Evolutionary conservation across 169 alveolate species (phyloP).

Genomic region (Babesia ovata): DNA sequence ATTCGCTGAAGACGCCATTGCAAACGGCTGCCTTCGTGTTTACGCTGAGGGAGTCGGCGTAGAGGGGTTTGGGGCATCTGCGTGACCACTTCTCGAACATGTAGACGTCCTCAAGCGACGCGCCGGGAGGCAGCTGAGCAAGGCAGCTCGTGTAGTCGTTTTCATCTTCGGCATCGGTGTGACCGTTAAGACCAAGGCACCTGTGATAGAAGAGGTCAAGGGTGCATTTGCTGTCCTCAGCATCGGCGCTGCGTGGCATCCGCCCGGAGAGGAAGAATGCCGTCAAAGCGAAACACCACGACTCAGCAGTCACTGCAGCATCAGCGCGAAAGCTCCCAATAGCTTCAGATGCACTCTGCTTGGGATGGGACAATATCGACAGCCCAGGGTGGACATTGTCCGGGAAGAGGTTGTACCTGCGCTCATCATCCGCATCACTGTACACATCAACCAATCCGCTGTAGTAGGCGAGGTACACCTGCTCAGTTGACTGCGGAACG

Average conservation of each 20-base stretch:
- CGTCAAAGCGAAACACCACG: slow-evolving; percentile 33
- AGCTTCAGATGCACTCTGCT: neutral
- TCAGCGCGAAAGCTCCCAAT: neutral
- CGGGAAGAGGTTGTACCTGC: neutral
- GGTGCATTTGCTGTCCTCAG: neutral
- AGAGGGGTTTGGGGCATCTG: slow-evolving; percentile 57
- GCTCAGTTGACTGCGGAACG: slow-evolving; percentile 7
- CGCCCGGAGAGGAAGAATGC: slow-evolving; percentile 8
- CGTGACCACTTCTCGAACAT: slow-evolving; percentile 61
- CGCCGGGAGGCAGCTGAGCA: neutral
- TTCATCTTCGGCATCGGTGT: neutral
- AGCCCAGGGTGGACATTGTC: slow-evolving; percentile 42
- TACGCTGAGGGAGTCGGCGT: slow-evolving; percentile 8
- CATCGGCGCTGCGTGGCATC: neutral
- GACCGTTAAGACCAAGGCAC: slow-evolving; percentile 40
- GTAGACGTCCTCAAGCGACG: slow-evolving; percentile 43
- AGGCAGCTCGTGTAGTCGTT: slow-evolving; percentile 1
- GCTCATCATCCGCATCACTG: neutral
- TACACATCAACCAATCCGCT: neutral
- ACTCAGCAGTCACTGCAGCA: neutral
- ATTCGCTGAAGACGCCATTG: neutral
- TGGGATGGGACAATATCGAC: slow-evolving; percentile 13
- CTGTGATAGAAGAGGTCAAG: slow-evolving; percentile 31
- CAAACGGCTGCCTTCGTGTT: neutral
- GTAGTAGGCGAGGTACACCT: slow-evolving; percentile 26